These are phyloP conservation scores for Fusarium sulawesiense DNA, from an alignment of 2,329 filamentous ascomycete species.

Conservation along the genomic window DNA sequence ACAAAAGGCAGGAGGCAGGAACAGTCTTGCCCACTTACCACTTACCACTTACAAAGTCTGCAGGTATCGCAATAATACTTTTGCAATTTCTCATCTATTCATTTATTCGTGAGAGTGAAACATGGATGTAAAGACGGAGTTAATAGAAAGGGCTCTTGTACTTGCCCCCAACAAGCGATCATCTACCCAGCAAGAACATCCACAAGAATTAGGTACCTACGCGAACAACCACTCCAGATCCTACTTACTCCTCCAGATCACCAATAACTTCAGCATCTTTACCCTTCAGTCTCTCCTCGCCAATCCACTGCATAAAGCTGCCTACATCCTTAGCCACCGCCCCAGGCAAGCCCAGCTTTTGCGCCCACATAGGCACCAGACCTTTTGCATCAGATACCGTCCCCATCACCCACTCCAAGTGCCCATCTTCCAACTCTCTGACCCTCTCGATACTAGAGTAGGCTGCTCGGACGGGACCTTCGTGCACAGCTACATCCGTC, in stretches of 20 bases:
- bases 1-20: neutral
- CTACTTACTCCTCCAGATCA: constrained; percentile 6
- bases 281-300: constrained; percentile 54
- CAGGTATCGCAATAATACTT: neutral
- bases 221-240: neutral
- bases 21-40: neutral
- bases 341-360: constrained; percentile 71
- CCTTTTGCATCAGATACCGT: constrained; percentile 79
- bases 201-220: neutral
- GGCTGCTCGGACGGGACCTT: constrained; percentile 62
- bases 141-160: neutral
- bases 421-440: constrained; percentile 55
- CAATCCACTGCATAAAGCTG: constrained; percentile 73
- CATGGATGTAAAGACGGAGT: neutral
- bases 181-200: neutral
- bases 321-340: constrained; percentile 78
- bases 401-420: constrained; percentile 80
- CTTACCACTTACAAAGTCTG: neutral
- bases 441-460: constrained; percentile 76
- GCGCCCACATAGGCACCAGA: constrained; percentile 71
- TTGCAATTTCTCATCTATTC: neutral
- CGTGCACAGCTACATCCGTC: constrained; percentile 54
- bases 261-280: constrained; percentile 24
- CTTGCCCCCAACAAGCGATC: neutral
- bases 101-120: neutral